Evolutionary conservation across 495 filamentous ascomycete genomes (phyloP), one percentile per base, ranked within the genome.

Genomic region (Daldinia decipiens): DNA sequence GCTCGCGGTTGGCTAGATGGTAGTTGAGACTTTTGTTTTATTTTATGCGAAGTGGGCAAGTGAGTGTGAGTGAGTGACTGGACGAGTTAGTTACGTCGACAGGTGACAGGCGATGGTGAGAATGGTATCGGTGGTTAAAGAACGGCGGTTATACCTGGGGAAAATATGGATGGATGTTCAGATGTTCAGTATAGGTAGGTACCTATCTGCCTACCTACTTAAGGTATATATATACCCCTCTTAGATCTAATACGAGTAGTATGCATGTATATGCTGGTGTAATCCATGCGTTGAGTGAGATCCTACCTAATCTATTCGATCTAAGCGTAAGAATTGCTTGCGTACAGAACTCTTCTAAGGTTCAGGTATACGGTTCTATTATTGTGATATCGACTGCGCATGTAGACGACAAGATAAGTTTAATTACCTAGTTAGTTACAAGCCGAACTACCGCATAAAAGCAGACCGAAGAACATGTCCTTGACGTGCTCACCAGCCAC

Each of bases 1-100:
- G n/a, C 63, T 80, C n/a, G 57, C 68, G 12, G 59, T 31, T 26
- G 59, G 53, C 15, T 60, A 58, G 26, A 3, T 27, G 26, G 26
- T 27, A 27, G 58, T 34, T 56, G 1, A 38, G 8, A 13, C 3
- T 34, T 52, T 50, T n/a, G n/a, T 6, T 9, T 32, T 32, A 2
- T 31, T 32, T 32, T 34, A 34, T 11, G 9, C 2, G 9, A 34
- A 34, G 9, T 34, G 9, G 6, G 29, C 5, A 1, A 32, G 8
- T 32, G 31, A 9, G 8, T 32, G 29, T 1, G 5, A 32, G 8
- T 32, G 31, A 9, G 8, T 32, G 31, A 32, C 1, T 34, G 32
- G 9, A 34, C 1, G 9, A 11, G 2, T 34, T 11, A 34, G 32
- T 9, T 34, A 34, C 32, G 8, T 34, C 32, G 32, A 32, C 1